Base-by-base conservation (phyloP, 1,139 yeast species). In the Blastobotrys buckinghamii region DNA sequence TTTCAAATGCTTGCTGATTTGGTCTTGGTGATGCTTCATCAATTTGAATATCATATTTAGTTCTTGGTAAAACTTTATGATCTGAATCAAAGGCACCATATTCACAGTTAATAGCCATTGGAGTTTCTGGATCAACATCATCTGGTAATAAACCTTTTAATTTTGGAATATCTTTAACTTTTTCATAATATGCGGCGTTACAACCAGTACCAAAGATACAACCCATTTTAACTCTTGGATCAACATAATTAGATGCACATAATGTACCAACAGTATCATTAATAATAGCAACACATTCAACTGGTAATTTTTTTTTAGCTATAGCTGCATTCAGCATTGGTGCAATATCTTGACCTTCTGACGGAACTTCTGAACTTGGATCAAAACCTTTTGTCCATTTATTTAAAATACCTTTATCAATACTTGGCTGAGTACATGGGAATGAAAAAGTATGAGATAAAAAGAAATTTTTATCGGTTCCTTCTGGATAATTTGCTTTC, bases 381-480 rank as follows among this genome's bases (percentile, higher is more conserved):
- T 92, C 96, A 70, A 87, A 92, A 56, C 98, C 98, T 74, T 92
- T 92, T 54, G 98, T 92, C 98, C 98, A 92, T 69, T 94, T 79
- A 75, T 88, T 96, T 66, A 92, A 77, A 50, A 86, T 68, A 65
- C 97, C 98, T 59, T 79, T 76, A 71, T 87, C 84, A 64, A 92
- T 88, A 52, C 83, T 84, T 56, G 73, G 68, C 72, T 92, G 98
- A 42, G 89, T 75, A 54, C 92, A 88, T 50, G 98, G 97, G 72
- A 83, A 92, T 24, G 95, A 84, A 74, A 92, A 92, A 20, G 98
- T 92, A 77, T 92, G 92, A 44, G 98, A 97, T 61, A 90, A 75
- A 40, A 95, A 95, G 56, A 88, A 50, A 37, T 55, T 53, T 13
- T 51, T 58, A 29, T 51, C 50, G n/a, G 50, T 52, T 34, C 56